Base-by-base conservation (phyloP, 768 basidiomycete genomes). In the Cantharellus anzutake region DNA sequence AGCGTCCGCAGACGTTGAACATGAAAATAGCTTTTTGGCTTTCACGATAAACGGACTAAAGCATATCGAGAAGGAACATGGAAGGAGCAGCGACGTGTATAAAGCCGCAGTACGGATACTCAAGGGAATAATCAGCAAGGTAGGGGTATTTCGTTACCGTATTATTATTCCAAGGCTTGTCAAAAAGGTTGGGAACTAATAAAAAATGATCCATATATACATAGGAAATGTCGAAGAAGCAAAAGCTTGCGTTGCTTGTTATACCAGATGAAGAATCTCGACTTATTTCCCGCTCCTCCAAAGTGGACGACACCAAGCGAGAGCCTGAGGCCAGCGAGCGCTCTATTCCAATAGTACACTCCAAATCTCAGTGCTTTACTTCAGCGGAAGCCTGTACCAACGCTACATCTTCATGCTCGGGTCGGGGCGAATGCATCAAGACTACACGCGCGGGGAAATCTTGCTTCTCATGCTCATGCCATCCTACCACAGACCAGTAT, bases 351-450 rank as follows among this genome's bases (percentile, higher is more conserved):
- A 48, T 37, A 11, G 77, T 82, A 58, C 76, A 76, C 58, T 75
- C 76, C 42, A 68, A 80, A 39, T 78, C 81, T 11, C 77, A 79
- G 3, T 91, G 88, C 71, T 82, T 79, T 66, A 65, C 71, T 2
- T 75, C 77, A 34, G 68, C 70, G 20, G 74, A 78, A 34, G 68
- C 73, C 0, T 91, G 88, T 68, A 70, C 67, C 37, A 79, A 82
- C 63, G 73, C 73, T 56, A 91, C 88, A 4, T 73, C 72, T 55
- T 65, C 73, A 34, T 91, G 88, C 68, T 84, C 82, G 4, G 82
- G 83, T 4, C 75, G 79, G 56, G 88, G 88, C 0, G 65, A 77
- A 62, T 91, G 88, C 64, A 74, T 77, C 16, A 68, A 73, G 59
- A 79, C 79, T 39, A 78, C 72, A 53, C 81, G 80, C 64, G 77